phyloP scores from a whole-genome alignment of 2,329 filamentous ascomycete genomes.

The Pseudogymnoascus sp. region DNA sequence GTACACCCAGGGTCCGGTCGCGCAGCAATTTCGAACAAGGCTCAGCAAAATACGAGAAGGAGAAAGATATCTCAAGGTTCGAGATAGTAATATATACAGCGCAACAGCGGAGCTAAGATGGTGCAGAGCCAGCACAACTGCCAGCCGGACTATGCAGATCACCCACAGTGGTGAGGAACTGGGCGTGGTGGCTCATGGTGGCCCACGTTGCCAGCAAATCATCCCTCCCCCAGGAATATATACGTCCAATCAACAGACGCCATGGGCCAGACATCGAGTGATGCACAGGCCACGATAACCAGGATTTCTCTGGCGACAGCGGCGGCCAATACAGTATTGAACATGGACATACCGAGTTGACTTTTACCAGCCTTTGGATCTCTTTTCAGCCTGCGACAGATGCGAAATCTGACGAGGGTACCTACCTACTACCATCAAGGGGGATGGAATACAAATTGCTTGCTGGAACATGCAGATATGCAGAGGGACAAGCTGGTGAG shows the following conservation, averaged over 20 bases:
- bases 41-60: conserved; percentile 8
- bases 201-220: conserved; percentile 11
- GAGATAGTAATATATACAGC: conserved; percentile 7
- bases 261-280: not conserved
- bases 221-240: conserved; percentile 9
- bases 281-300: conserved; percentile 7
- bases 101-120: conserved; percentile 1
- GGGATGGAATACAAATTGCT: conserved; percentile 5
- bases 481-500: not conserved
- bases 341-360: not conserved
- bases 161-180: conserved; percentile 7
- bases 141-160: conserved; percentile 8
- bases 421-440: not conserved
- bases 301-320: conserved; percentile 5
- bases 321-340: conserved; percentile 6
- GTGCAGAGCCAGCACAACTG: conserved; percentile 9
- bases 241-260: conserved; percentile 1
- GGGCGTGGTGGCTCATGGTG: conserved; percentile 7
- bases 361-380: conserved; percentile 1
- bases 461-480: conserved; percentile 1
- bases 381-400: conserved; percentile 8
- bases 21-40: conserved; percentile 9
- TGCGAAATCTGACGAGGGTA: conserved; percentile 8
- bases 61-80: not conserved
- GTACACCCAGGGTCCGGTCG: not conserved